Conservation (phyloP, 257 asterid genomes). For the Galeopsis tetrahit region DNA sequence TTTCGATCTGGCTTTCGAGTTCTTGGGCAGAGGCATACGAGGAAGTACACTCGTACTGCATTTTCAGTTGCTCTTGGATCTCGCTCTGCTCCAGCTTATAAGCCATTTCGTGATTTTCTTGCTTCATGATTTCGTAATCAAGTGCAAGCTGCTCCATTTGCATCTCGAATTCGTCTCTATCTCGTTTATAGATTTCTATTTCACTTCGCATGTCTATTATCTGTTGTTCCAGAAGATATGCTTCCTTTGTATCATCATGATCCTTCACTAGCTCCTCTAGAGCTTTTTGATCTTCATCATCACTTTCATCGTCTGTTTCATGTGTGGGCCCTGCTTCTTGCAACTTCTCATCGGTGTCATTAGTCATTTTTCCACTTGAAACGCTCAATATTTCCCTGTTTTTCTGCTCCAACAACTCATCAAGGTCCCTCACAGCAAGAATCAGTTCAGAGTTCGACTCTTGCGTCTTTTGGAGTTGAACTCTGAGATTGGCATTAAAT, state of each 20-base stretch:
- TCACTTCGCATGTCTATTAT: constrained; percentile 73
- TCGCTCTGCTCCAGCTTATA: constrained; percentile 84
- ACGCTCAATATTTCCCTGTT: constrained; percentile 49
- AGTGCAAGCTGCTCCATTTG: constrained; percentile 99
- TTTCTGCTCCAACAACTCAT: constrained; percentile 84
- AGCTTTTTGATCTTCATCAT: constrained; percentile 80
- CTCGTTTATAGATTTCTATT: constrained; percentile 73
- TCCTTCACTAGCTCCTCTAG: constrained; percentile 79
- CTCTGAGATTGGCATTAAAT: constrained; percentile 65
- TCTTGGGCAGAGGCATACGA: constrained; percentile 56
- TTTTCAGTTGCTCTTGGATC: constrained; percentile 82
- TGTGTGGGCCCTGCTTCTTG: constrained; percentile 32
- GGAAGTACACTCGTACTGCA: constrained; percentile 86
- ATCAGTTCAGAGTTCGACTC: constrained; percentile 85
- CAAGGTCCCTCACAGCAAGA: constrained; percentile 91
- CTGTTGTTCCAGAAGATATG: constrained; percentile 70
- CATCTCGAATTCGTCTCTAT: constrained; percentile 80
- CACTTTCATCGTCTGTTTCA: constrained; percentile 45
- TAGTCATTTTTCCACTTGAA: constrained; percentile 24
- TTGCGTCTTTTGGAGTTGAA: constrained; percentile 87
- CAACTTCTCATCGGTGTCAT: constrained; percentile 30
- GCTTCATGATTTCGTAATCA: constrained; percentile 92
- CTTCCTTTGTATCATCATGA: constrained; percentile 70
- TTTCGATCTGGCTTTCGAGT: constrained; percentile 73
- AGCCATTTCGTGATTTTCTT: constrained; percentile 84